A percentile compares a stretch with the other conserved stretches of the same genome.
phyloP scores from a whole-genome alignment of 225 moss, liverwort and hornwort species.

The Anthoceros angustus region DNA sequence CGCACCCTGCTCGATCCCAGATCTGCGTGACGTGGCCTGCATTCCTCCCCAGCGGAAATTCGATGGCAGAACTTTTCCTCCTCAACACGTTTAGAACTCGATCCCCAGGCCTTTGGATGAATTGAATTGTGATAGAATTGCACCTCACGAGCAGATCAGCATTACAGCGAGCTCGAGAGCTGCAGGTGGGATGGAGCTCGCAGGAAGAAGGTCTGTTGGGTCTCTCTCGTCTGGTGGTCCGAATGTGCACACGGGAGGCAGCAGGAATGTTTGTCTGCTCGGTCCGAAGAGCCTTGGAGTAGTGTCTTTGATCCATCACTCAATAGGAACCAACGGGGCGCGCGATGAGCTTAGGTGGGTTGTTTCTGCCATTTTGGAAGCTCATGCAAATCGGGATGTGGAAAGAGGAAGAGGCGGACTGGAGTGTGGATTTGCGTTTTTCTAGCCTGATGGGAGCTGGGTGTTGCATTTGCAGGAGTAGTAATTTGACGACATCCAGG shows the following conservation, averaged over 20 bases:
- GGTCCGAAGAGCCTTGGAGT: neutral
- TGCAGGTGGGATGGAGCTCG: neutral
- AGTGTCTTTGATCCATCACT: neutral
- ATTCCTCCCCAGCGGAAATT: too few relatives aligned
- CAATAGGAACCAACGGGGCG: neutral
- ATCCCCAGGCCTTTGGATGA: too few relatives aligned
- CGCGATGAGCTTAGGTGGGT: neutral
- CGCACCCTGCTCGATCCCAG: too few relatives aligned
- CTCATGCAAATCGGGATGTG: too few relatives aligned
- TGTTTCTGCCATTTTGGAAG: neutral
- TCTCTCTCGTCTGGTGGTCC: neutral
- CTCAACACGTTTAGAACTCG: too few relatives aligned
- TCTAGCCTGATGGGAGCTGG: neutral
- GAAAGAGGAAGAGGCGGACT: neutral
- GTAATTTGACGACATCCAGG: neutral
- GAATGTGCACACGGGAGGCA: neutral
- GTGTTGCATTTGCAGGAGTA: neutral
- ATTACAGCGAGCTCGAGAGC: too few relatives aligned
- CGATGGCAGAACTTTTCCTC: too few relatives aligned
- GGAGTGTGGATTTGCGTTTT: neutral
- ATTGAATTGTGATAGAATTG: too few relatives aligned
- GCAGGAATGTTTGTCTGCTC: neutral
- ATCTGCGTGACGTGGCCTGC: too few relatives aligned
- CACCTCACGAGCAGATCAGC: too few relatives aligned
- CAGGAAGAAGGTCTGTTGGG: neutral